Evolutionary conservation across 768 basidiomycete genomes (phyloP), one percentile per base, ranked within the genome.

Genomic region (Vararia minispora): DNA sequence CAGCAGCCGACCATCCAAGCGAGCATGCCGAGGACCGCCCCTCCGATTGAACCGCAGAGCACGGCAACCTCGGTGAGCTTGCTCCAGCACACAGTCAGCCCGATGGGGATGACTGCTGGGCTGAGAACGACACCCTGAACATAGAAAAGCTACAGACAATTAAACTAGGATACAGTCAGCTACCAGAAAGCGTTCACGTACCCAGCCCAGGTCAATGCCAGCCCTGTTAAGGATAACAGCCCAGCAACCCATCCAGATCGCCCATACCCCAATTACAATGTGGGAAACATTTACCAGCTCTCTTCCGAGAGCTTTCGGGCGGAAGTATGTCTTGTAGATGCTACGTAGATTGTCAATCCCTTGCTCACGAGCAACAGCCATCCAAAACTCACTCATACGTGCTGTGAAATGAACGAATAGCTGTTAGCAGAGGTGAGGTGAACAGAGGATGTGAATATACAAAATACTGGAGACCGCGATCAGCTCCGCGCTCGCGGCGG

Each of bases 1-100:
- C 59, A 65, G 42, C 69, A 70, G 0, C 66, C 63, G 7, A 71
- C 58, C 62, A 71, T 67, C 68, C 69, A 72, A 14, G 69, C 67
- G 1, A 63, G 28, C 63, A 69, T 68, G 28, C 65, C 67, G 12
- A 64, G 49, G 12, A 52, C 44, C 6, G 63, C 64, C 2, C 68
- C 68, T 2, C 57, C 53, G 33, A 71, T 53, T 11, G 64, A 55
- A 3, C 68, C 69, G 25, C 50, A 45, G 22, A 68, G 51, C 0
- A 70, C 60, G 12, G 59, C 66, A 1, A 58, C 56, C 10, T 51
- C 47, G 2, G 64, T 63, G 12, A 71, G 48, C 43, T 68, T 69
- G 24, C 61, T 58, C 68, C 68, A 69, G 1, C 63, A 63, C 24
- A 71, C 62, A 0, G 63, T 69, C 25, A 70, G 53, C 3, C 52